phyloP scores from a whole-genome alignment of 2,329 filamentous ascomycete species.

The Dactylonectria estremocensis region DNA sequence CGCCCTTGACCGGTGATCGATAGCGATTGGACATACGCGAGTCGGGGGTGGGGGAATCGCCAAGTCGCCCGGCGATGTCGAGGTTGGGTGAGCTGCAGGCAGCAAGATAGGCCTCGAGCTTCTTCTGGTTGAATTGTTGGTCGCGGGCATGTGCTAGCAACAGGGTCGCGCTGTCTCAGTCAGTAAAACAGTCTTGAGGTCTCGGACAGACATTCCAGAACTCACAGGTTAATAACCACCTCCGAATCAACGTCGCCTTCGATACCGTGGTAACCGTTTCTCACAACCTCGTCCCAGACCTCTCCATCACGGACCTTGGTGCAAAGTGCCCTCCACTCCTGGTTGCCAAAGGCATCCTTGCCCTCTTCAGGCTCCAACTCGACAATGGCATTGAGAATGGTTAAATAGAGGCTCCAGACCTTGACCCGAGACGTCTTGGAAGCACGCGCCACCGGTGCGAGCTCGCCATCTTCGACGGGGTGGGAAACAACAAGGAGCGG shows the following conservation, averaged over 20 bases:
- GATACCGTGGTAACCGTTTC: slow-evolving; percentile 87
- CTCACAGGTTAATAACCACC: slow-evolving; percentile 90
- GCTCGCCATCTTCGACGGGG: slow-evolving; percentile 65
- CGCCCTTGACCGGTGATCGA: slow-evolving; percentile 63
- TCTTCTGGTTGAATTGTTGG: slow-evolving; percentile 87
- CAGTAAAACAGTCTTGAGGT: slow-evolving; percentile 29
- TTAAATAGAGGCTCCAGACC: slow-evolving; percentile 97
- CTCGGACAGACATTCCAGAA: slow-evolving; percentile 35
- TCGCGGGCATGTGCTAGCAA: slow-evolving; percentile 90
- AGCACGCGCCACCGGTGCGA: slow-evolving; percentile 83
- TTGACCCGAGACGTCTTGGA: slow-evolving; percentile 90
- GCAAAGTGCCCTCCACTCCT: slow-evolving; percentile 87
- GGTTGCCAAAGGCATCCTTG: slow-evolving; percentile 87
- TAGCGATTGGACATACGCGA: slow-evolving; percentile 56
- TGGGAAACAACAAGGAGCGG: slow-evolving; percentile 80
- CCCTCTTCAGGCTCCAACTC: slow-evolving; percentile 93
- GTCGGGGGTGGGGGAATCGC: slow-evolving; percentile 59
- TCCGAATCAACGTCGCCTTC: slow-evolving; percentile 95
- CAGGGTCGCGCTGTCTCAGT: slow-evolving; percentile 80
- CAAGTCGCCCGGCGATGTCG: slow-evolving; percentile 77
- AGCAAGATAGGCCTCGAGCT: slow-evolving; percentile 90
- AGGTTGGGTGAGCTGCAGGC: slow-evolving; percentile 81
- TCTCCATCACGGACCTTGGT: slow-evolving; percentile 88
- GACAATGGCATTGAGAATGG: slow-evolving; percentile 90
- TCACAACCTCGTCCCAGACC: slow-evolving; percentile 95